These are phyloP conservation scores for Penicillium aurantiogriseum DNA, from an alignment of 2,329 filamentous ascomycete genomes.

Conservation along the genomic window DNA sequence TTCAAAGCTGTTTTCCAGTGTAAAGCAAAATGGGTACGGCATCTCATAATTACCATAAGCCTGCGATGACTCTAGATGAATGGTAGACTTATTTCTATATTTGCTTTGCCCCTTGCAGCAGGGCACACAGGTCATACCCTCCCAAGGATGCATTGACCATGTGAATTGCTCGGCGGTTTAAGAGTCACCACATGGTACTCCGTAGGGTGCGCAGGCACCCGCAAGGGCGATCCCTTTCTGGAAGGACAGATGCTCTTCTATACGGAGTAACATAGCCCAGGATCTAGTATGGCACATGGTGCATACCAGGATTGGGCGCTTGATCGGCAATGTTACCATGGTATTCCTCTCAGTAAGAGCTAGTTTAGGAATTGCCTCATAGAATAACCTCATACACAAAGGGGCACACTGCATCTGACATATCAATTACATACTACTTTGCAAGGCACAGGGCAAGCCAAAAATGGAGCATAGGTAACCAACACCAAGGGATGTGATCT, in stretches of 20 bases:
- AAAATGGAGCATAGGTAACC: not conserved
- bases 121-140: not conserved
- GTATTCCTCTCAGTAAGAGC: not conserved
- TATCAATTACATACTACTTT: not conserved
- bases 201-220: not conserved
- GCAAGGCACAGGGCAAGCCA: not conserved
- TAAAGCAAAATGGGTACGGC: not conserved
- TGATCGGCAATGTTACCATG: not conserved
- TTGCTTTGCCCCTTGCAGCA: conserved; percentile 3
- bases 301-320: not conserved
- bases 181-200: not conserved
- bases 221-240: not conserved
- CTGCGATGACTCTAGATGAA: not conserved
- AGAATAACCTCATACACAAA: not conserved
- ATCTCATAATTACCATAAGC: not conserved
- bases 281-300: not conserved
- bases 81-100: not conserved
- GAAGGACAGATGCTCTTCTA: not conserved
- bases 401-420: not conserved
- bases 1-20: not conserved
- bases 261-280: not conserved
- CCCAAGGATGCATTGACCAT: not conserved
- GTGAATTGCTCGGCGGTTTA: not conserved
- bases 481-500: not conserved
- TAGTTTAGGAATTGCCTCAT: not conserved